A percentile compares a stretch with the other conserved stretches of the same genome.
Evolutionary conservation across 129 eudicot genomes (phyloP).

Genomic region (Flaveria linearis): DNA sequence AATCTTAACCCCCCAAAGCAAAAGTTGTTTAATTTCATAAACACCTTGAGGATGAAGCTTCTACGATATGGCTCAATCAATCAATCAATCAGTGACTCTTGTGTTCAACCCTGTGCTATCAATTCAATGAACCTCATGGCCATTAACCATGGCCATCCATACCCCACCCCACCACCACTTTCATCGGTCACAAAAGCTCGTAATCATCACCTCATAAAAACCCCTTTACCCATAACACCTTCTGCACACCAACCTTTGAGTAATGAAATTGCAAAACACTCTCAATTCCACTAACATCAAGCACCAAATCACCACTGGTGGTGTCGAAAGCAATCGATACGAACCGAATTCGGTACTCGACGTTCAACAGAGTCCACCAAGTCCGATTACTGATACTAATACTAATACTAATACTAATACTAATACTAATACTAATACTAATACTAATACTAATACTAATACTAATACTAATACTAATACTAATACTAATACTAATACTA

Average conservation of each 20-base stretch:
- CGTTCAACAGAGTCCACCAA: constrained; percentile 71
- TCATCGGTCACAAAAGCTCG: constrained; percentile 53
- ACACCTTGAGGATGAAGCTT: constrained; percentile 49
- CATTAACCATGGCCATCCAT: constrained; percentile 43
- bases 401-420: too few relatives aligned
- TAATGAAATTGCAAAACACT: constrained; percentile 80
- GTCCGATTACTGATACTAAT: constrained; percentile 43
- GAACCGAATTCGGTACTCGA: constrained; percentile 96
- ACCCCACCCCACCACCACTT: constrained; percentile 46
- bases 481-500: too few relatives aligned
- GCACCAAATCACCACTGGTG: constrained; percentile 19
- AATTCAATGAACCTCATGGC: constrained; percentile 44
- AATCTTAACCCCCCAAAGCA: constrained; percentile 7
- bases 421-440: constrained; percentile 5
- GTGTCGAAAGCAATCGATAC: constrained; percentile 46
- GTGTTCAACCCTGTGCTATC: constrained; percentile 32
- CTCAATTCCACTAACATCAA: constrained; percentile 27
- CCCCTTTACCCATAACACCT: neutral
- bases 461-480: constrained; percentile 15
- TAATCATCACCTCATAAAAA: constrained; percentile 41
- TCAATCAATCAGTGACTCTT: constrained; percentile 36
- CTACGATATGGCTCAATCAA: constrained; percentile 36
- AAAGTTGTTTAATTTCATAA: constrained; percentile 18
- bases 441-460: too few relatives aligned
- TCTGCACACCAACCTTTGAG: constrained; percentile 17